These are phyloP conservation scores for Scutellaria barbata DNA, from an alignment of 257 asterid species.

Conservation along the genomic window DNA sequence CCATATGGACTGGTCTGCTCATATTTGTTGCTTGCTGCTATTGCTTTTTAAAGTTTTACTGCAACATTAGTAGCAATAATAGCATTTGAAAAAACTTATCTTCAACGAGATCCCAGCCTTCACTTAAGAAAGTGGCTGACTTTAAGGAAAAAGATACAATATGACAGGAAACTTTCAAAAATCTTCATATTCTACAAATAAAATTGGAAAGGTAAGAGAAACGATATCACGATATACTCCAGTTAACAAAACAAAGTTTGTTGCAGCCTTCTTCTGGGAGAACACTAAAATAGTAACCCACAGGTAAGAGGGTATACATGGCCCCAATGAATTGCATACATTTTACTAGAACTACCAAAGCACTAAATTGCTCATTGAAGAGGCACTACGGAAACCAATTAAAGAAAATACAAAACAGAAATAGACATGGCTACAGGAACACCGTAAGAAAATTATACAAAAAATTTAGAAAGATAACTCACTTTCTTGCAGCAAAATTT, in stretches of 20 bases:
- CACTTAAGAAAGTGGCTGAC: background rate
- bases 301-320: background rate
- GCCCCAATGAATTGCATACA: background rate
- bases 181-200: background rate
- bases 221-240: background rate
- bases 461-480: conserved; percentile 27
- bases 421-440: background rate
- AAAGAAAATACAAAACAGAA: background rate
- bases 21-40: background rate
- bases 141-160: too few relatives aligned
- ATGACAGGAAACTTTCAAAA: background rate
- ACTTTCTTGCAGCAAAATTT: conserved; percentile 29
- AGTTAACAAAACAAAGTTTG: too few relatives aligned
- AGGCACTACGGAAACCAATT: conserved; percentile 9
- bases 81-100: background rate
- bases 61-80: background rate
- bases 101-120: background rate
- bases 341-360: background rate
- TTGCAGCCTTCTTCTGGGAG: too few relatives aligned
- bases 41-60: background rate
- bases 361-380: background rate
- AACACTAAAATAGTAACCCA: too few relatives aligned
- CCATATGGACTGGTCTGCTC: background rate
- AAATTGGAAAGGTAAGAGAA: background rate
- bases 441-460: conserved; percentile 15